Conservation (phyloP, 2,329 filamentous ascomycete species). For the Colletotrichum cereale region DNA sequence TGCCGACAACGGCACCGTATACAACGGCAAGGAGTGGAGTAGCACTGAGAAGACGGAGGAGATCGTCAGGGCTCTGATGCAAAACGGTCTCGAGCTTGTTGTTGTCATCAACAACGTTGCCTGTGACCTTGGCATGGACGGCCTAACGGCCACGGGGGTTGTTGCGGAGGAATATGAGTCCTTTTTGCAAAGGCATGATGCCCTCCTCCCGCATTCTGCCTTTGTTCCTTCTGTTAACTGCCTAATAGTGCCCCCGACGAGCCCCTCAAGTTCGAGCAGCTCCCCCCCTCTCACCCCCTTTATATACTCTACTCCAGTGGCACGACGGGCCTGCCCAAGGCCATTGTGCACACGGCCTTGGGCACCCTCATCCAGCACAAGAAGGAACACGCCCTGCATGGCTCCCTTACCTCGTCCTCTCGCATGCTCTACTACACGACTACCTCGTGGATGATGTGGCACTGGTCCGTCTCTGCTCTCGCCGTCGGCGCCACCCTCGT, state of each 20-base stretch:
- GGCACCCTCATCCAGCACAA: constrained; percentile 96
- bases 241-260: constrained; percentile 53
- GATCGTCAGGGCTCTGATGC: constrained; percentile 74
- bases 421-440: constrained; percentile 94
- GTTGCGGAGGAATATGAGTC: constrained; percentile 58
- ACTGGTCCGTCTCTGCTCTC: constrained; percentile 91
- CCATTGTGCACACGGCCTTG: constrained; percentile 91
- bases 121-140: constrained; percentile 57
- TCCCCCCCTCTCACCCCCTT: constrained; percentile 87
- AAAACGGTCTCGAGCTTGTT: constrained; percentile 73
- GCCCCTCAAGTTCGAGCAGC: constrained; percentile 76
- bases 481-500: constrained; percentile 86
- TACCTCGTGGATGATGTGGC: constrained; percentile 99
- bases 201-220: neutral
- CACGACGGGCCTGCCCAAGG: constrained; percentile 89
- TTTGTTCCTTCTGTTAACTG: neutral
- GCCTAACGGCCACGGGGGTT: constrained; percentile 55
- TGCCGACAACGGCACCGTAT: constrained; percentile 87
- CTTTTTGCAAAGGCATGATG: constrained; percentile 51
- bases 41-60: constrained; percentile 83
- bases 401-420: constrained; percentile 79
- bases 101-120: constrained; percentile 79
- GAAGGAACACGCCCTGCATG: constrained; percentile 93
- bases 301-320: constrained; percentile 96
- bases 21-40: constrained; percentile 92